These are phyloP conservation scores for Myxozyma neglecta DNA, from an alignment of 805 yeast genomes.

Conservation along the genomic window DNA sequence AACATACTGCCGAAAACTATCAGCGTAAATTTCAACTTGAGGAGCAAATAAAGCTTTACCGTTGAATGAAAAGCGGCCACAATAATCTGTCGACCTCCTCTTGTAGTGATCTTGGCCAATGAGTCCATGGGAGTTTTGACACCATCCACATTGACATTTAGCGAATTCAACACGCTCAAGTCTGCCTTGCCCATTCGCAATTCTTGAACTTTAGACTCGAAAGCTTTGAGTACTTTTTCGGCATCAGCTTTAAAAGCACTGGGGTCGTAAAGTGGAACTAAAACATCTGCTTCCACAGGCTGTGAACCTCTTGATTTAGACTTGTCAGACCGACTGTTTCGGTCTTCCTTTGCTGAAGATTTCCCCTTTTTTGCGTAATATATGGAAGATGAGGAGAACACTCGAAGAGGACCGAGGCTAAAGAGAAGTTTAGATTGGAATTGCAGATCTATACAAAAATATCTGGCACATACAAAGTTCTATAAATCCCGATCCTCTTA, in stretches of 20 bases:
- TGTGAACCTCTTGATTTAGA: not conserved
- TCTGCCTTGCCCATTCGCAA: constrained; percentile 69
- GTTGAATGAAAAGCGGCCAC: constrained; percentile 81
- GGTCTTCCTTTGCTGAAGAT: not conserved
- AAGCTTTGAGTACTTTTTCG: constrained; percentile 51
- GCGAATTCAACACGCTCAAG: constrained; percentile 62
- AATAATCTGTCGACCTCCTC: constrained; percentile 63
- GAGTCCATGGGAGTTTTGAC: constrained; percentile 38
- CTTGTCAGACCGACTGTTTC: not conserved
- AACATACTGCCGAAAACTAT: constrained; percentile 46
- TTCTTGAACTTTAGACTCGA: constrained; percentile 58
- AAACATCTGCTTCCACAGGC: not conserved
- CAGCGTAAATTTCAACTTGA: no score
- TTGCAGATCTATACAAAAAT: not conserved
- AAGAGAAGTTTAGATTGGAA: not conserved
- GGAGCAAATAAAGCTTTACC: constrained; percentile 1
- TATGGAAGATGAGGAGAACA: not conserved
- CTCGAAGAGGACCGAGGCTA: no score
- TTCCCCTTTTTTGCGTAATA: not conserved
- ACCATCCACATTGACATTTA: constrained; percentile 44
- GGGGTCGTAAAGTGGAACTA: constrained; percentile 35
- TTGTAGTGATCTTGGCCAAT: constrained; percentile 69
- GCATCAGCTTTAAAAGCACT: constrained; percentile 48
- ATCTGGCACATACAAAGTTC: not conserved
- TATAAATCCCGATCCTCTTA: no score